Conservation (phyloP, 2,329 filamentous ascomycete genomes). For the Stemphylium vesicarium region DNA sequence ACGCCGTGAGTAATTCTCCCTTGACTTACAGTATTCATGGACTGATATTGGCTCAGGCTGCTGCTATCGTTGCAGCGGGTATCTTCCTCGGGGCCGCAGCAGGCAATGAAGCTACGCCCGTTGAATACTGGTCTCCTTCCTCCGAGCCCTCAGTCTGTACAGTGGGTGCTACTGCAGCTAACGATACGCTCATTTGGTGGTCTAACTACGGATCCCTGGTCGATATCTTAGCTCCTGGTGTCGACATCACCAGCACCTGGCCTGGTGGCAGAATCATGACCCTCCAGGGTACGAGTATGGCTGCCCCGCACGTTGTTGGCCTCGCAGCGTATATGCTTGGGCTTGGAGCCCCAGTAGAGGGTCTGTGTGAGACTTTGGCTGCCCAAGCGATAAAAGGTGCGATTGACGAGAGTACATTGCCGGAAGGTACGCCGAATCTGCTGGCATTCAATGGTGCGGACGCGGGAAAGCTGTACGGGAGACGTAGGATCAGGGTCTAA, state of each 20-base stretch:
- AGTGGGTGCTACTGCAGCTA: conserved; percentile 45
- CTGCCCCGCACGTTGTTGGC: conserved; percentile 72
- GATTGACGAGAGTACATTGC: conserved; percentile 44
- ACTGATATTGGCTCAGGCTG: conserved; percentile 24
- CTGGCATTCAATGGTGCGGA: conserved; percentile 59
- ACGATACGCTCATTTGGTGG: conserved; percentile 40
- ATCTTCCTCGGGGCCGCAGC: conserved; percentile 49
- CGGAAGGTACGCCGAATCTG: conserved; percentile 53
- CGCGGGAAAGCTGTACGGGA: not conserved
- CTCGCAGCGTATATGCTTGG: conserved; percentile 71
- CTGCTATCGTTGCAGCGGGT: conserved; percentile 40
- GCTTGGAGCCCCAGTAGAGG: conserved; percentile 44
- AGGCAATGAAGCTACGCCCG: conserved; percentile 43
- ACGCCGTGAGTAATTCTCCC: conserved; percentile 20
- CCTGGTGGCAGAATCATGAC: conserved; percentile 48
- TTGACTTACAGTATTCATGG: not conserved
- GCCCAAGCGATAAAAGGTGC: conserved; percentile 48
- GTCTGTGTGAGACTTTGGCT: conserved; percentile 56
- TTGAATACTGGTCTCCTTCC: conserved; percentile 40
- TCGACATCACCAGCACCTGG: conserved; percentile 55
- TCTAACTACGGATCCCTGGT: conserved; percentile 47
- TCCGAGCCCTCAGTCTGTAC: conserved; percentile 47
- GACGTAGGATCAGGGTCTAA: not conserved
- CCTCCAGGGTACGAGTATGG: conserved; percentile 69
- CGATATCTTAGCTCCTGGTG: conserved; percentile 49